Conservation (phyloP, 805 yeast species). For the Metschnikowia proteae region DNA sequence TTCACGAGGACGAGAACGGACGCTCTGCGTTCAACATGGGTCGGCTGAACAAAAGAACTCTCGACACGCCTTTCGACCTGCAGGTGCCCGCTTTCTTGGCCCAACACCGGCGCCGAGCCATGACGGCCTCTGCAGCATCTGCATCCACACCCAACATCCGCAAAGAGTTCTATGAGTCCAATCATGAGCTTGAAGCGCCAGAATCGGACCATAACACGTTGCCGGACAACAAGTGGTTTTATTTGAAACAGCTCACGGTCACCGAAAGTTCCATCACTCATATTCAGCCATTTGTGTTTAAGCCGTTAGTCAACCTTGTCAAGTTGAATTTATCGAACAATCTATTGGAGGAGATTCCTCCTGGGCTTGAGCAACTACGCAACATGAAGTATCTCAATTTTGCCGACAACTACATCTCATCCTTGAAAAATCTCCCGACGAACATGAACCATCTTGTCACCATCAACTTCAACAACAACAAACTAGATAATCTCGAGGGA, state of each 20-base stretch:
- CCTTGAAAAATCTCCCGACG: conserved; percentile 30
- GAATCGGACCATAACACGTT: conserved; percentile 20
- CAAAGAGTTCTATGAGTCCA: conserved; percentile 6
- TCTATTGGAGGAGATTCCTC: conserved; percentile 46
- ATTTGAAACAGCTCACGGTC: conserved; percentile 39
- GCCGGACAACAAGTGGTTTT: conserved; percentile 38
- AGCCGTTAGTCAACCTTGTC: conserved; percentile 38
- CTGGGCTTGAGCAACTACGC: conserved; percentile 47
- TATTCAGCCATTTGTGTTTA: conserved; percentile 34
- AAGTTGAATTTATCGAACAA: conserved; percentile 57
- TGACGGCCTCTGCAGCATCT: conserved; percentile 11
- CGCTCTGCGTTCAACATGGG: conserved; percentile 30
- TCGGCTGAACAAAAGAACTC: conserved; percentile 20
- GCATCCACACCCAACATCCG: conserved; percentile 6
- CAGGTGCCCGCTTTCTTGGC: background rate
- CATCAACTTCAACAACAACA: conserved; percentile 50
- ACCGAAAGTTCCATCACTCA: conserved; percentile 37
- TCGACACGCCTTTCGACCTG: conserved; percentile 2
- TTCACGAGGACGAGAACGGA: conserved; percentile 49
- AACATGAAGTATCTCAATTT: conserved; percentile 46
- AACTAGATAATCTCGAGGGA: conserved; percentile 39
- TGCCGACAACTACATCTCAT: conserved; percentile 40
- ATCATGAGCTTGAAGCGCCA: background rate
- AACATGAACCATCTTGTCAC: conserved; percentile 38
- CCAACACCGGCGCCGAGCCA: conserved; percentile 13